Evolutionary conservation across 192 early-diverging fungal genomes (phyloP), one percentile per base, ranked within the genome.

Genomic region (Umbelopsis vinacea): DNA sequence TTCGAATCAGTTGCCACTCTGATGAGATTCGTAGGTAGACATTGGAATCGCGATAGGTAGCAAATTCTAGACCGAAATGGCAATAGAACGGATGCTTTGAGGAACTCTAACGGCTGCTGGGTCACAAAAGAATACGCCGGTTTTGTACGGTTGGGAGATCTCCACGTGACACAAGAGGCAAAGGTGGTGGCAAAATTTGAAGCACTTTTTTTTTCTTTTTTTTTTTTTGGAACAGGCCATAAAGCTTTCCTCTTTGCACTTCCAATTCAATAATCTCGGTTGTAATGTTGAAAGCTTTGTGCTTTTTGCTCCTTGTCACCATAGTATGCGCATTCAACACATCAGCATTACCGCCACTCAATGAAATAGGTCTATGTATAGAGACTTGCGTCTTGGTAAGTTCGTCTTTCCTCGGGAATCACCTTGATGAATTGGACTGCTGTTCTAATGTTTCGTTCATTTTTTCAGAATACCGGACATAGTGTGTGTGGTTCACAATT

Each of bases 311-410:
- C 6, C 26, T 63, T 12, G 33, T 35, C 0, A 12, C 29, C 33
- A 35, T 63, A 29, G 33, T n/a, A 29, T 17, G 29, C 35, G 57
- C 57, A 37, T 63, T 63, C 19, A 63, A 63, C 35, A 63, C 12
- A 14, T 63, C 57, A 37, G 57, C 57, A 38, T 63, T 63, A 35
- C 57, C 57, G 15, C 12, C 57, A 15, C 57, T 63, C 26, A 15
- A 37, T 26, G 9, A 63, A 63, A 26, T 63, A 3, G 57, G 57
- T 0, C 3, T 35, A 37, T 63, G 57, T 38, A 63, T 63, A 63
- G 57, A 29, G 17, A 37, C 57, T 12, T 63, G 57, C n/a, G 19
- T 63, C 12, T 63, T 63, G 57, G 57, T 63, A 63, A 37, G 57
- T 8, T 29, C 23, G 10, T 12, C 12, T 15, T 9, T 10, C 14